These are phyloP conservation scores for Fonsecaea monophora DNA, from an alignment of 2,329 filamentous ascomycete species.

Conservation along the genomic window DNA sequence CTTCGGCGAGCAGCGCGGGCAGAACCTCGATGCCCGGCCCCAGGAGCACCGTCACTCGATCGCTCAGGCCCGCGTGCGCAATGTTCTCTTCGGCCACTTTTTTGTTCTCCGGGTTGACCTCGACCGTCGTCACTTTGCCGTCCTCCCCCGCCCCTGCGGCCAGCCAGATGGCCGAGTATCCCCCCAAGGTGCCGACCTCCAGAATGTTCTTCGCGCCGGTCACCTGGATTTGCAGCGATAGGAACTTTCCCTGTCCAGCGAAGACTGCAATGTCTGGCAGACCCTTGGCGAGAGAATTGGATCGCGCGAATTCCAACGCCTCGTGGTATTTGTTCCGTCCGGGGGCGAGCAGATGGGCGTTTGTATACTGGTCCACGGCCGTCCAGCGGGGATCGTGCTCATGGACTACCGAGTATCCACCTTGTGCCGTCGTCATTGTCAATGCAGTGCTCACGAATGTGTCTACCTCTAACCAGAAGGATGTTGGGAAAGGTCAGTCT, in stretches of 20 bases:
- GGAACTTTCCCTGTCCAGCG: slow-evolving; percentile 48
- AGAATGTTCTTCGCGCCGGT: slow-evolving; percentile 52
- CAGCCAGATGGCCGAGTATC: slow-evolving; percentile 62
- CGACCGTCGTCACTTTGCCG: slow-evolving; percentile 58
- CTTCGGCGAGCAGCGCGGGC: slow-evolving; percentile 50
- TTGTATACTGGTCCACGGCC: slow-evolving; percentile 30
- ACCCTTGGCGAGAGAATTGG: slow-evolving; percentile 45
- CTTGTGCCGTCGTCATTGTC: background rate
- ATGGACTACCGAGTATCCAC: background rate
- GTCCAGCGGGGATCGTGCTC: slow-evolving; percentile 33
- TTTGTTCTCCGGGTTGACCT: slow-evolving; percentile 56
- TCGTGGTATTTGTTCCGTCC: slow-evolving; percentile 39
- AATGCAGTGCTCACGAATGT: background rate
- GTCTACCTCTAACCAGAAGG: background rate
- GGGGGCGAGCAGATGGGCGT: slow-evolving; percentile 32
- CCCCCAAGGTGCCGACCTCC: slow-evolving; percentile 64
- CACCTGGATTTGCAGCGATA: slow-evolving; percentile 50
- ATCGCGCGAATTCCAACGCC: slow-evolving; percentile 43
- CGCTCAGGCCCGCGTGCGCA: slow-evolving; percentile 48
- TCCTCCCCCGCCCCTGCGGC: slow-evolving; percentile 48
- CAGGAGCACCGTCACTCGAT: slow-evolving; percentile 54
- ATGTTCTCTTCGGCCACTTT: slow-evolving; percentile 58
- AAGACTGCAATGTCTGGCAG: slow-evolving; percentile 50
- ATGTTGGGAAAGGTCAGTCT: background rate
- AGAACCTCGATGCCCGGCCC: slow-evolving; percentile 56